Percentiles rank a stretch among this genome's conserved stretches.
These are phyloP conservation scores for Aspergillus piperis DNA, from an alignment of 2,329 filamentous ascomycete genomes.

Conservation along the genomic window DNA sequence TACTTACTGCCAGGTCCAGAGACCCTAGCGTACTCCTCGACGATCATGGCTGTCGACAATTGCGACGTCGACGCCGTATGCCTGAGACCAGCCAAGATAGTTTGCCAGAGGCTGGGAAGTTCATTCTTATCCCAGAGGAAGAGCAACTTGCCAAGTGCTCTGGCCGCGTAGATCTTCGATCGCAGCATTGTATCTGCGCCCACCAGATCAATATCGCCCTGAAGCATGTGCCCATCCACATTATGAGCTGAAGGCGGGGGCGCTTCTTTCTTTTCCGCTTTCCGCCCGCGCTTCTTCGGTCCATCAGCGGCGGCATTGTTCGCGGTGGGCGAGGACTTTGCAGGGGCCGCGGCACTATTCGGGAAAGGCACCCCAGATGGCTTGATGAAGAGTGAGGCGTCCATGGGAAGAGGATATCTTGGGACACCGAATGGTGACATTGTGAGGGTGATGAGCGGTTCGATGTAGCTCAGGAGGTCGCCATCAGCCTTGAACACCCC, in stretches of 20 bases:
- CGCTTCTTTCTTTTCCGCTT: conserved; percentile 80
- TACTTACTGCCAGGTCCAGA: conserved; percentile 37
- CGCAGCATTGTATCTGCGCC: conserved; percentile 85
- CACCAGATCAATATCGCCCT: conserved; percentile 92
- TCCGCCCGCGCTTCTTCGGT: conserved; percentile 73
- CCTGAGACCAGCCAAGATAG: conserved; percentile 69
- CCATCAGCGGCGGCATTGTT: conserved; percentile 58
- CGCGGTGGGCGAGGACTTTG: conserved; percentile 46
- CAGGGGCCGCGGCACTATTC: conserved; percentile 40
- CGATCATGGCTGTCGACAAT: conserved; percentile 75
- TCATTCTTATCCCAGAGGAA: conserved; percentile 66
- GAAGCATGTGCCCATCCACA: conserved; percentile 96
- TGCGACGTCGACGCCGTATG: conserved; percentile 84
- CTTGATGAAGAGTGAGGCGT: conserved; percentile 83
- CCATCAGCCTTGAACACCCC: conserved; percentile 65
- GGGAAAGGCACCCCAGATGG: conserved; percentile 86
- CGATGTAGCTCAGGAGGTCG: conserved; percentile 74
- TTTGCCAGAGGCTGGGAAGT: conserved; percentile 55
- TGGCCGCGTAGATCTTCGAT: conserved; percentile 83
- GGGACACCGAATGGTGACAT: conserved; percentile 91
- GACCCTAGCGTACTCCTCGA: conserved; percentile 81
- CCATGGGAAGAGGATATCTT: conserved; percentile 89
- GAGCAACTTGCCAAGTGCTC: conserved; percentile 83
- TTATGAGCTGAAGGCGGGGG: conserved; percentile 75
- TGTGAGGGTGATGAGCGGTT: conserved; percentile 79